Base-by-base conservation (phyloP, 2,329 filamentous ascomycete genomes). In the Fusarium sp. region DNA sequence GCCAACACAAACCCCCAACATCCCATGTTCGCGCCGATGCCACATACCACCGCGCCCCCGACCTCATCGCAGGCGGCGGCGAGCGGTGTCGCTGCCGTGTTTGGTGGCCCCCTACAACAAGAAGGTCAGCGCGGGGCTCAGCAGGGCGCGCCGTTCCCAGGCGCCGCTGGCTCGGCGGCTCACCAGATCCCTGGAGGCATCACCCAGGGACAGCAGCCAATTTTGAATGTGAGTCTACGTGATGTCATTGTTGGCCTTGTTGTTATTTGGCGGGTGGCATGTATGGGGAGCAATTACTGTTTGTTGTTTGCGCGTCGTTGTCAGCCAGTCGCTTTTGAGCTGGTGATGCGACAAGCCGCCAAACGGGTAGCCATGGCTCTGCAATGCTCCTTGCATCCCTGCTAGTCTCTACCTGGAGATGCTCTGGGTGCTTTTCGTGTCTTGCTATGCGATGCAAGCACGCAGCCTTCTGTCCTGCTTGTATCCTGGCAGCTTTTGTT, bases 101-200 rank as follows among this genome's bases (percentile, higher is more conserved):
- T 95, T 77, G 92, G 92, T 27, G 91, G 92, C 4, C 91, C 93
- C 57, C 85, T 92, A 67, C 92, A 91, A 68, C 94, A 91, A 76
- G 91, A 92, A 57, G 85, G 87, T 62, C 86, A 88, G n/a, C 90
- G 90, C 72, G 84, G 88, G 82, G 69, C 85, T 7, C 83, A 82
- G 65, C 80, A 80, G 54, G 75, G 77, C 48, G 76, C 83, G 77
- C 88, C 88, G 35, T 87, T 86, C 61, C 85, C 86, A 87, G 82
- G 87, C 84, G 79, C 27, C 50, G 50, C 88, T 31, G 81, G 80
- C 24, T 80, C 83, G 18, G 81, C 78, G 16, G 81, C 80, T 6
- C 82, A 83, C 65, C 83, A 83, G 74, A 81, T 83, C 31, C 82
- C 83, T 5, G 82, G 82, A 3, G 82, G 82, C 13, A 83, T 84